These are phyloP conservation scores for Pseudophaeomoniella oleicola DNA, from an alignment of 2,329 filamentous ascomycete genomes.

Conservation along the genomic window DNA sequence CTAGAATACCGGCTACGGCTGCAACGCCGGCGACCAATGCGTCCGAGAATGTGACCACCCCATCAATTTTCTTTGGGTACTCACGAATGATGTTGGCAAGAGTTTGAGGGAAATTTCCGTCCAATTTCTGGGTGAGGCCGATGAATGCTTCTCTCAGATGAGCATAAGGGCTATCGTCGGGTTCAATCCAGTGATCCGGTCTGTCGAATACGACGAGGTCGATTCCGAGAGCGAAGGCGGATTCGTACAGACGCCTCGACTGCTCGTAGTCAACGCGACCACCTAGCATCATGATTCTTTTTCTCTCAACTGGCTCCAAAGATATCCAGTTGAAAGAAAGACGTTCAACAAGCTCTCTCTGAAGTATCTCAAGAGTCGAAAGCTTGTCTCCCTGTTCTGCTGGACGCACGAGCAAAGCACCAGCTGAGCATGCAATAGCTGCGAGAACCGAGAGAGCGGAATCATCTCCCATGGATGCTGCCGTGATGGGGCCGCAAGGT, in stretches of 20 bases:
- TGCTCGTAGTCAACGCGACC: too few species aligned
- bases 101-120: conserved; percentile 14
- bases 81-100: conserved; percentile 16
- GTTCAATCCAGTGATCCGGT: conserved; percentile 25
- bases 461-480: too few species aligned
- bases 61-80: conserved; percentile 16
- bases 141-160: conserved; percentile 20
- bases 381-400: too few species aligned
- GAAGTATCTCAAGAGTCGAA: too few species aligned
- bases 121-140: conserved; percentile 13
- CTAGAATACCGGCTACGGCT: conserved; percentile 16
- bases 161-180: conserved; percentile 7
- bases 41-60: conserved; percentile 23
- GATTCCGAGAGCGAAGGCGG: conserved; percentile 18
- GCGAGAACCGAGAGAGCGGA: too few species aligned
- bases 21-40: conserved; percentile 15
- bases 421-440: too few species aligned
- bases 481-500: too few species aligned
- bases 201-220: conserved; percentile 21
- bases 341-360: too few species aligned
- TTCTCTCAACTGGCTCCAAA: too few species aligned
- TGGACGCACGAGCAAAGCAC: too few species aligned
- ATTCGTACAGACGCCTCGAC: background rate
- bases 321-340: too few species aligned
- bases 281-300: too few species aligned